Percentiles rank a stretch among this genome's conserved stretches.
Evolutionary conservation across 2,329 filamentous ascomycete species (phyloP).

Genomic region (Fonsecaea pedrosoi): DNA sequence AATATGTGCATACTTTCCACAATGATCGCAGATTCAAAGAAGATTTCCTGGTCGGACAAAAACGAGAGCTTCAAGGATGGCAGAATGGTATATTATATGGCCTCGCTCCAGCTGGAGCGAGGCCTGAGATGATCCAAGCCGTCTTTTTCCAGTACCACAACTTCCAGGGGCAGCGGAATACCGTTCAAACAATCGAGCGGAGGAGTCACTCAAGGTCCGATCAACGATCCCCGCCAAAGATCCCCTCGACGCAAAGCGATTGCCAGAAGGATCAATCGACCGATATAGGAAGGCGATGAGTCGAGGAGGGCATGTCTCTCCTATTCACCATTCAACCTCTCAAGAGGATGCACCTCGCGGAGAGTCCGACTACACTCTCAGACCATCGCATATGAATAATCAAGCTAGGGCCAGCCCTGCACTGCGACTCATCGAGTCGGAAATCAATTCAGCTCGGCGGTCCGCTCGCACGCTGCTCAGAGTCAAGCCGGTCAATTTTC

Average conservation of each 20-base stretch:
- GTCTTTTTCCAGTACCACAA: background rate
- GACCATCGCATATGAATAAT: background rate
- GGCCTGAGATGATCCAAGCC: background rate
- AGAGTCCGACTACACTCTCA: background rate
- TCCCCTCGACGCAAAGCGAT: background rate
- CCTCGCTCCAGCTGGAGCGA: background rate
- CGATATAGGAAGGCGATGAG: background rate
- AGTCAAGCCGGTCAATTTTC: conserved; percentile 14
- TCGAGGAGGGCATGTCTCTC: background rate
- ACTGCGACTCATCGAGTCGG: background rate
- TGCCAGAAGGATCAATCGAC: background rate
- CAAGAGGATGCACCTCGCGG: background rate
- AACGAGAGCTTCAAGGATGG: background rate
- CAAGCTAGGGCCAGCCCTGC: background rate
- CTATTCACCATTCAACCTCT: background rate
- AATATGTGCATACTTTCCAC: background rate
- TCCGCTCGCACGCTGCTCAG: conserved; percentile 2
- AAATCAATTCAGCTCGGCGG: background rate
- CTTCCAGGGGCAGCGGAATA: background rate
- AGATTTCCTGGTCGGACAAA: background rate
- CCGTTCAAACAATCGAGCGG: background rate
- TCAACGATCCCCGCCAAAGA: background rate
- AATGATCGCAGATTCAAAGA: background rate
- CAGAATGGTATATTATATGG: background rate
- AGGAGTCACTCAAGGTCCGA: background rate